Conservation (phyloP, 805 yeast genomes). For the Isabelozyma heimii region DNA sequence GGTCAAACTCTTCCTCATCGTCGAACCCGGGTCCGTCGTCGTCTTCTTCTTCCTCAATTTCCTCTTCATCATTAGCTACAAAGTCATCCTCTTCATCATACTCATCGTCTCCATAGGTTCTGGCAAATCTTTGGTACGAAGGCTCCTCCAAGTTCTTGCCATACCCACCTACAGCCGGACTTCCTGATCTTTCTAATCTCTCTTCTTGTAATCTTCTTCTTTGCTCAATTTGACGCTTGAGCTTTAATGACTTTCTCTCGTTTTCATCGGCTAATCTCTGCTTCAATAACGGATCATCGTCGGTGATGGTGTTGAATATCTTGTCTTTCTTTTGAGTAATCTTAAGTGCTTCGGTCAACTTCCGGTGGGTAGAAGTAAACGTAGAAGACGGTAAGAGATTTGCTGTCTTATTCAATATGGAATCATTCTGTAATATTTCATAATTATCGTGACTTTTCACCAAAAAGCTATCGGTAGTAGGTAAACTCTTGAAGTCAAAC, state of each 20-base stretch:
- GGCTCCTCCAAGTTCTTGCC: constrained; percentile 21
- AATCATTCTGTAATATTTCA: constrained; percentile 67
- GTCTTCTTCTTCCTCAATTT: constrained; percentile 38
- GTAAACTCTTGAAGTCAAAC: constrained; percentile 70
- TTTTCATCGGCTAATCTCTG: constrained; percentile 66
- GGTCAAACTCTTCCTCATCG: constrained; percentile 47
- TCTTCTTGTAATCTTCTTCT: constrained; percentile 59
- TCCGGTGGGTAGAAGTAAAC: constrained; percentile 76
- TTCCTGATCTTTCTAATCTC: constrained; percentile 47
- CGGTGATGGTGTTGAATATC: constrained; percentile 52
- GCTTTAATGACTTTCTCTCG: constrained; percentile 53
- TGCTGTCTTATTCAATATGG: constrained; percentile 60
- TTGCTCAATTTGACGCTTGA: constrained; percentile 65
- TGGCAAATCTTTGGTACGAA: constrained; percentile 37
- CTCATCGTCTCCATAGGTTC: constrained; percentile 33
- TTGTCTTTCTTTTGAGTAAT: constrained; percentile 45
- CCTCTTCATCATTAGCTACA: constrained; percentile 44
- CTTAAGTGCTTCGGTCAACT: constrained; percentile 69
- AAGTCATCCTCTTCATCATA: constrained; percentile 43
- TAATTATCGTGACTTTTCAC: constrained; percentile 69
- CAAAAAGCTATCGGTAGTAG: constrained; percentile 67
- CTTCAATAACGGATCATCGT: constrained; percentile 67
- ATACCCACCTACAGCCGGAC: constrained; percentile 18
- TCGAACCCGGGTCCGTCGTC: constrained; percentile 33
- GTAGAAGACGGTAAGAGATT: constrained; percentile 89